Percentiles rank a stretch among this genome's conserved stretches.
Evolutionary conservation across 208 protist genomes (phyloP).

Genomic region (Trypanosoma caninum): DNA sequence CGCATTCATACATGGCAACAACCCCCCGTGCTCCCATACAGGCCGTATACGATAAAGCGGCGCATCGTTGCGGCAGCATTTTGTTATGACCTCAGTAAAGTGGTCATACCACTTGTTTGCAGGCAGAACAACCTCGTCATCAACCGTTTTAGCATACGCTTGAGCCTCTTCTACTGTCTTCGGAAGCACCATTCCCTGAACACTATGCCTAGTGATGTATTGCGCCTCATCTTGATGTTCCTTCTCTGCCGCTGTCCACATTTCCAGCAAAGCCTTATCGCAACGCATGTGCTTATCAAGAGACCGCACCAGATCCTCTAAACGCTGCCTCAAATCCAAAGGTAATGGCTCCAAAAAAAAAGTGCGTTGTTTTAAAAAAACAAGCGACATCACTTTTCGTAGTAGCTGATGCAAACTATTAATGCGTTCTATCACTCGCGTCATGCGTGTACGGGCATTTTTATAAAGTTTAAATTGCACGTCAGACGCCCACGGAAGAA

Average conservation of each 20-base stretch:
- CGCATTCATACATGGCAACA: not conserved
- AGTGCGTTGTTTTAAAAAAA: conserved; percentile 13
- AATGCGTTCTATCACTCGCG: conserved; percentile 1
- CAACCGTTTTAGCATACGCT: conserved; percentile 8
- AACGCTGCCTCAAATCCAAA: conserved; percentile 4
- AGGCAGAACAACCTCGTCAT: conserved; percentile 4
- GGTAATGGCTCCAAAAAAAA: conserved; percentile 9
- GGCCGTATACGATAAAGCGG: conserved; percentile 11
- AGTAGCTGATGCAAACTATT: conserved; percentile 15
- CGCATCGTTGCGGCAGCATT: not conserved
- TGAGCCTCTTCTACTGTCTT: conserved; percentile 8
- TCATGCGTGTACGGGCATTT: not conserved
- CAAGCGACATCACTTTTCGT: conserved; percentile 15
- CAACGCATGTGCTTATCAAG: not conserved
- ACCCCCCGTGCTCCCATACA: not conserved
- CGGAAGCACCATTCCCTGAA: not conserved
- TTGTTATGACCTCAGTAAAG: not conserved
- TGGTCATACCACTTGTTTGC: conserved; percentile 17
- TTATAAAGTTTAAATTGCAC: not conserved
- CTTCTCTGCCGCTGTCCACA: too few relatives aligned
- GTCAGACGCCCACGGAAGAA: conserved; percentile 5
- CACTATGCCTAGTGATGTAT: too few relatives aligned
- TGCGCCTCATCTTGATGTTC: too few relatives aligned
- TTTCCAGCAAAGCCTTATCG: not conserved
- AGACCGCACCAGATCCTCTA: conserved; percentile 3